Base-by-base conservation (phyloP, 257 asterid genomes). In the Apocynum venetum region DNA sequence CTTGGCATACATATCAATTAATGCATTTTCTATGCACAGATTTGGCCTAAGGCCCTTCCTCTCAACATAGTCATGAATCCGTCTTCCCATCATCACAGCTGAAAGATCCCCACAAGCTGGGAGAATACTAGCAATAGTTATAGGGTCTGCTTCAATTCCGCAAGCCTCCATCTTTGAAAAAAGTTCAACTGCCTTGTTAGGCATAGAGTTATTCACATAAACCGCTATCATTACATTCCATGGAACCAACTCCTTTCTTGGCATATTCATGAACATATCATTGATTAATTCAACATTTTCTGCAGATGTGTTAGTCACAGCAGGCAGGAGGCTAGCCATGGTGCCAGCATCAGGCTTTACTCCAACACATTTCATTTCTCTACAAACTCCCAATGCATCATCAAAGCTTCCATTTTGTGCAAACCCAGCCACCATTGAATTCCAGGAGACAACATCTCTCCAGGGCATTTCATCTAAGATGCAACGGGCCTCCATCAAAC, bases 21-120 rank as follows among this genome's bases (percentile, higher is more conserved):
- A 85, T 8, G 98, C 98, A 41, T 95, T 95, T 83, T 91, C 98
- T 36, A 95, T 56, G 31, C 93, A 81, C 76, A 93, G 80, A 85
- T 93, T 93, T 44, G 97, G 96, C 47, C 25, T 56, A 79, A 91
- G 83, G 13, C 86, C 67, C 79, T 84, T 90, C 70, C 60, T 81
- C 15, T 87, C 81, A 52, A 87, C 77, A 53, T 81, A 89, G 15
- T 89, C 88, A 65, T 91, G 97, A 77, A 95, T 81, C 72, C 81
- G 77, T 49, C 82, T 88, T 76, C 99, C 99, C 1, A 91, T 56
- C 11, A 85, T 85, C 17, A 87, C 78, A 52, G 96, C 97, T 71
- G 96, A 89, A 67, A 91, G 90, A 82, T 91, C 97, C 55, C 96
- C 98, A 78, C 98, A 94, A 53, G 97, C 96, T 36, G 98, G 97